These are phyloP conservation scores for Codiaeum variegatum DNA, from an alignment of 441 rosid genomes.

Conservation along the genomic window DNA sequence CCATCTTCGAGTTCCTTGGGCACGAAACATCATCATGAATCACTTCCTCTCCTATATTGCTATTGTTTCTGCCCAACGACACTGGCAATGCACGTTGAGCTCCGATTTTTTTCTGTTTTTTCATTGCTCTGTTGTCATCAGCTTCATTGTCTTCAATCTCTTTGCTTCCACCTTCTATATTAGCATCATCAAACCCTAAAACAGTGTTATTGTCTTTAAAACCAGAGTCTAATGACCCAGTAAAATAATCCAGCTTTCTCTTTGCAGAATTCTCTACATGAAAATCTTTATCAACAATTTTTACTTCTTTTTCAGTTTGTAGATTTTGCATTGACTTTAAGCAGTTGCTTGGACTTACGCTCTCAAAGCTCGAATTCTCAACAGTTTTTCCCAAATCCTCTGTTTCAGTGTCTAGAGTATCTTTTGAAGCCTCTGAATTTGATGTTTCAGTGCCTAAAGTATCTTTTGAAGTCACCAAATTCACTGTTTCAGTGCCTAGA, in stretches of 20 bases:
- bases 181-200: neutral
- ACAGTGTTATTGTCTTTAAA: neutral
- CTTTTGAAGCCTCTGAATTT: no score
- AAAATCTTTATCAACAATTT: neutral
- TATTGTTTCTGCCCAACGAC: constrained; percentile 12
- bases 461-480: no score
- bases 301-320: neutral
- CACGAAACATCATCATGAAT: neutral
- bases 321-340: constrained; percentile 9
- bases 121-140: neutral
- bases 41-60: constrained; percentile 10
- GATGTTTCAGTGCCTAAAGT: no score
- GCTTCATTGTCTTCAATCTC: constrained; percentile 7
- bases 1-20: constrained; percentile 1
- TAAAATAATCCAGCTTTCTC: constrained; percentile 23
- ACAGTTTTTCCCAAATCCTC: constrained; percentile 2
- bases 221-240: neutral
- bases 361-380: constrained; percentile 2
- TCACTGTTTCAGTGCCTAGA: no score
- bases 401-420: no score
- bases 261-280: constrained; percentile 8
- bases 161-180: neutral
- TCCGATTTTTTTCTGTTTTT: neutral
- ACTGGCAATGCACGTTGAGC: constrained; percentile 25
- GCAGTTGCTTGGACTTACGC: neutral